phyloP scores from a whole-genome alignment of 441 rosid genomes.

The California macrophylla region DNA sequence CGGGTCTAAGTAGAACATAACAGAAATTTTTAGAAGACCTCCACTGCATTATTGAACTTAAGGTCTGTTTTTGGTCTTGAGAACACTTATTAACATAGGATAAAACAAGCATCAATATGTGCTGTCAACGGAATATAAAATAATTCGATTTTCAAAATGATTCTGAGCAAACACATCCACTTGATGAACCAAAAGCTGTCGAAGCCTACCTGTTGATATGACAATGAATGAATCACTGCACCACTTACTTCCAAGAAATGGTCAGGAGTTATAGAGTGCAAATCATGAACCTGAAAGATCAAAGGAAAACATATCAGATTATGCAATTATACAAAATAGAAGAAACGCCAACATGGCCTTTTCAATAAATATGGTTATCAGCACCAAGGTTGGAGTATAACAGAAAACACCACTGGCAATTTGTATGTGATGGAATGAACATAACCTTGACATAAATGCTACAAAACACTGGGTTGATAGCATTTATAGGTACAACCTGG shows the following conservation, averaged over 20 bases:
- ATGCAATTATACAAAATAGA: background rate
- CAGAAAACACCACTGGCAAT: background rate
- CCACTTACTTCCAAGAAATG: constrained; percentile 93
- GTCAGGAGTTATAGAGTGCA: constrained; percentile 82
- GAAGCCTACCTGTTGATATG: constrained; percentile 56
- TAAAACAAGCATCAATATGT: background rate
- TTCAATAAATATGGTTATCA: background rate
- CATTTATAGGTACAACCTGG: background rate
- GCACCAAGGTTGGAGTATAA: background rate
- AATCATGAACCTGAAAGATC: constrained; percentile 74
- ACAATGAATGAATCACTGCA: constrained; percentile 83
- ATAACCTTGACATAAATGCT: background rate
- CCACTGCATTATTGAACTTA: background rate
- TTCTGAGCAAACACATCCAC: background rate
- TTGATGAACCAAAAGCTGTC: constrained; percentile 7
- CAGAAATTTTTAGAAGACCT: background rate
- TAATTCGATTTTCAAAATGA: background rate
- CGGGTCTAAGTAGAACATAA: background rate
- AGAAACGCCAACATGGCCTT: background rate
- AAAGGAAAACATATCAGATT: constrained; percentile 1
- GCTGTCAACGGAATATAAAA: background rate
- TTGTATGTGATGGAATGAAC: background rate
- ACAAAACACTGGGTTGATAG: background rate
- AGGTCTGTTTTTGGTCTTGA: background rate
- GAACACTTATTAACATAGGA: background rate